phyloP scores from a whole-genome alignment of 371 early-diverging fungal genomes.

The Rhizopus microsporus region DNA sequence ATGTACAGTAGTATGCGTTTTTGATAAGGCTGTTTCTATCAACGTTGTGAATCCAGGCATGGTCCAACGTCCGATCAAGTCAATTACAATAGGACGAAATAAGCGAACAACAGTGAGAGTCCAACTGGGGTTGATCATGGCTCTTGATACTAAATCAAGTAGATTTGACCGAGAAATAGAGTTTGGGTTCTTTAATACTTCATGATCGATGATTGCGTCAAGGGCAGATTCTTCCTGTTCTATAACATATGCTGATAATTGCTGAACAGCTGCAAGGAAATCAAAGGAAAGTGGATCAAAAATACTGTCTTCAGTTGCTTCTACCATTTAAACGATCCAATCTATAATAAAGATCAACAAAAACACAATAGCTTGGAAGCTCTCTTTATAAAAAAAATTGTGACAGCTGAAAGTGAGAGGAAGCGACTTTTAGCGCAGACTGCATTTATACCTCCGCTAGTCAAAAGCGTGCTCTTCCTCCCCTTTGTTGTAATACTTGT shows the following conservation, averaged over 20 bases:
- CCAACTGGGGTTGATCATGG: slow-evolving; percentile 37
- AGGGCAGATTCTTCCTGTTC: slow-evolving; percentile 12
- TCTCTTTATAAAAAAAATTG: not conserved
- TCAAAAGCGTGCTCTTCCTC: not conserved
- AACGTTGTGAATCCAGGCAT: slow-evolving; percentile 49
- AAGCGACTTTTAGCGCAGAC: not conserved
- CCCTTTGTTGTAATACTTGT: no score
- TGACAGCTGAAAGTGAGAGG: slow-evolving; percentile 2
- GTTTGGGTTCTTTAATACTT: slow-evolving; percentile 10
- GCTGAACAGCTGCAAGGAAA: slow-evolving; percentile 26
- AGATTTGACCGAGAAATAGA: slow-evolving; percentile 17
- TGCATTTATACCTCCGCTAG: not conserved
- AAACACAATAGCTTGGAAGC: not conserved
- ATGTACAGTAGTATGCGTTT: slow-evolving; percentile 34
- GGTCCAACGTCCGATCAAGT: slow-evolving; percentile 82
- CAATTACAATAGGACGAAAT: slow-evolving; percentile 80
- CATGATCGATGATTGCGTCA: slow-evolving; percentile 18
- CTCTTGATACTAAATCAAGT: slow-evolving; percentile 39
- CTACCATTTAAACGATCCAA: slow-evolving; percentile 5
- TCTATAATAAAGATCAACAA: not conserved
- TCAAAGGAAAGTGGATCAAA: slow-evolving; percentile 43
- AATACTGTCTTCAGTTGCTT: slow-evolving; percentile 13
- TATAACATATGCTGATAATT: slow-evolving; percentile 20
- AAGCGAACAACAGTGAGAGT: slow-evolving; percentile 50
- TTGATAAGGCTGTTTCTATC: slow-evolving; percentile 33